A percentile compares a stretch with the other conserved stretches of the same genome.
phyloP scores from a whole-genome alignment of 1,284 basidiomycete genomes.

The Tilletia caries region DNA sequence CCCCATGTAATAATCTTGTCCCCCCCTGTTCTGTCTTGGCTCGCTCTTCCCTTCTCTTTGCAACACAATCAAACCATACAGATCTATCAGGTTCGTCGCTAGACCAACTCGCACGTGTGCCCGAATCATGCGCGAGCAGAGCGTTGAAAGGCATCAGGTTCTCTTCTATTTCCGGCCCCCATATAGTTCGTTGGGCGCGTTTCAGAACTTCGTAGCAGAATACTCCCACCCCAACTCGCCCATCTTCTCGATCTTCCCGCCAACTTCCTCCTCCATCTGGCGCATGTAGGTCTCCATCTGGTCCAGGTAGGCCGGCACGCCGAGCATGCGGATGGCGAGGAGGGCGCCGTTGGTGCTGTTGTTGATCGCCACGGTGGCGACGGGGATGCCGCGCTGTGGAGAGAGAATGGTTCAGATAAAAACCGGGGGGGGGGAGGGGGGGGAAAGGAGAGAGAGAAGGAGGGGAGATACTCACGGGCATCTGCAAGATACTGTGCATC shows the following conservation, averaged over 20 bases:
- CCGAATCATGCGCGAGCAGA: too few relatives aligned
- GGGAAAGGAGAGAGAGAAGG: not conserved
- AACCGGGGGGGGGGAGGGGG: not conserved
- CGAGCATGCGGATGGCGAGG: constrained; percentile 83
- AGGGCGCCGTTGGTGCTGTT: constrained; percentile 91
- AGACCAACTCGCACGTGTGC: too few relatives aligned
- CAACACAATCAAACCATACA: too few relatives aligned
- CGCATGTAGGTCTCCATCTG: constrained; percentile 75
- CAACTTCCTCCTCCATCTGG: constrained; percentile 74
- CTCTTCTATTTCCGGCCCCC: too few relatives aligned
- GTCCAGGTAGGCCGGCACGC: constrained; percentile 63
- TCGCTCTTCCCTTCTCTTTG: too few relatives aligned
- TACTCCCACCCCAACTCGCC: constrained; percentile 78
- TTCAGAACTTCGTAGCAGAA: constrained; percentile 23
- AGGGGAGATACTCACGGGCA: constrained; percentile 73
- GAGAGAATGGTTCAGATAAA: not conserved
- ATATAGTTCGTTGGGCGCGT: too few relatives aligned
- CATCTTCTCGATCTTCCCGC: constrained; percentile 75
- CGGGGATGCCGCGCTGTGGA: constrained; percentile 81
- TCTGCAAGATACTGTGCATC: constrained; percentile 94
- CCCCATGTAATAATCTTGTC: too few relatives aligned
- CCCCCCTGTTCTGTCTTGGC: too few relatives aligned
- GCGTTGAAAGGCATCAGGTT: too few relatives aligned
- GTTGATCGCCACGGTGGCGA: constrained; percentile 95
- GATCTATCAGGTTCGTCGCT: too few relatives aligned